phyloP scores from a whole-genome alignment of 2,329 filamentous ascomycete species.

The Botrytis galanthina region DNA sequence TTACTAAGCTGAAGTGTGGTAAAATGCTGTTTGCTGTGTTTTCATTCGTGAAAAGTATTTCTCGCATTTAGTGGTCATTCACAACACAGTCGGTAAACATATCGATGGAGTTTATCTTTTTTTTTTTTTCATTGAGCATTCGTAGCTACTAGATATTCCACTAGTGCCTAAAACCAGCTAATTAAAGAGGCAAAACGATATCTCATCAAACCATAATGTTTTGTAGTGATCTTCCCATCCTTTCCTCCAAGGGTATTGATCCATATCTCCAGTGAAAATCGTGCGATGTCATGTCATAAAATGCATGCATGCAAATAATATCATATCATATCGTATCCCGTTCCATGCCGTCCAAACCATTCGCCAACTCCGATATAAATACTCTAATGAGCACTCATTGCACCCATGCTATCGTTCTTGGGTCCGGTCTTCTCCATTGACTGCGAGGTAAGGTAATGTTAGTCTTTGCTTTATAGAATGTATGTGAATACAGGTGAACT shows the following conservation, averaged over 20 bases:
- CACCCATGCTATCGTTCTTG: constrained; percentile 38
- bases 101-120: neutral
- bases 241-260: neutral
- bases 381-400: constrained; percentile 34
- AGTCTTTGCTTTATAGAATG: constrained; percentile 19
- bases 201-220: neutral
- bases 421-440: constrained; percentile 38
- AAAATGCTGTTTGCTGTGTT: neutral
- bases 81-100: neutral
- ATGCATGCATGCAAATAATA: constrained; percentile 1
- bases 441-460: constrained; percentile 31
- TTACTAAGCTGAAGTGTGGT: neutral
- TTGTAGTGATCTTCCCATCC: neutral
- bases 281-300: neutral
- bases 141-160: neutral
- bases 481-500: constrained; percentile 30
- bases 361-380: constrained; percentile 11
- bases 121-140: constrained; percentile 6
- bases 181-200: neutral
- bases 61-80: neutral
- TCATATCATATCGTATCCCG: constrained; percentile 13
- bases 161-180: neutral
- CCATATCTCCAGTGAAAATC: neutral
- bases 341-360: neutral
- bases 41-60: neutral